Percentiles rank a stretch among this genome's conserved stretches.
These are phyloP conservation scores for Xylariaceae sp. DNA, from an alignment of 2,329 filamentous ascomycete species.

Conservation along the genomic window DNA sequence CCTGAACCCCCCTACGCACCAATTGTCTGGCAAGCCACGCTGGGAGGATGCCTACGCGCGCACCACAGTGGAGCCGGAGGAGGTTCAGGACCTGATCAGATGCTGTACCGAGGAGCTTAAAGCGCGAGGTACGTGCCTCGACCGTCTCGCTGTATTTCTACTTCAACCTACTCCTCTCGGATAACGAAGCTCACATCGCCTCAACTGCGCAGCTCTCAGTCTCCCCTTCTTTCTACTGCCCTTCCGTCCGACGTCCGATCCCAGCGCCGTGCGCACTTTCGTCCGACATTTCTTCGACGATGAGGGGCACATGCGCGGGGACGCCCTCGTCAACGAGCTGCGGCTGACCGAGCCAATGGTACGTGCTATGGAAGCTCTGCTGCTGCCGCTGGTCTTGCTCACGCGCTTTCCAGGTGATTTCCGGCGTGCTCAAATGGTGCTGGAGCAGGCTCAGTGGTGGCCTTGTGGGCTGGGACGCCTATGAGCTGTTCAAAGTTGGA, in stretches of 20 bases:
- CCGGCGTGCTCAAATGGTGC: constrained; percentile 95
- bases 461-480: constrained; percentile 93
- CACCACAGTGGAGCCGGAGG: constrained; percentile 75
- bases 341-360: constrained; percentile 93
- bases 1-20: constrained; percentile 40
- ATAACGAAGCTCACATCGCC: constrained; percentile 10
- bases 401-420: constrained; percentile 59
- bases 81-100: constrained; percentile 80
- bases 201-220: constrained; percentile 59
- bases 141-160: no score
- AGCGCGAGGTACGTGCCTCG: constrained; percentile 83
- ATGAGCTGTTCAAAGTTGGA: constrained; percentile 90
- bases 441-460: constrained; percentile 89
- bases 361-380: constrained; percentile 25
- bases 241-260: constrained; percentile 87
- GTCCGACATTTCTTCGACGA: constrained; percentile 86
- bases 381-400: constrained; percentile 1
- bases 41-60: constrained; percentile 88
- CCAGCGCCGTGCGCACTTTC: constrained; percentile 85
- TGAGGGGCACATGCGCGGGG: constrained; percentile 56
- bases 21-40: constrained; percentile 59
- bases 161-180: no score
- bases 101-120: constrained; percentile 89
- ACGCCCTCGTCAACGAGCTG: constrained; percentile 72
- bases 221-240: constrained; percentile 88